Evolutionary conservation across 2,329 filamentous ascomycete genomes (phyloP), one percentile per base, ranked within the genome.

Genomic region (Cercospora sesami): DNA sequence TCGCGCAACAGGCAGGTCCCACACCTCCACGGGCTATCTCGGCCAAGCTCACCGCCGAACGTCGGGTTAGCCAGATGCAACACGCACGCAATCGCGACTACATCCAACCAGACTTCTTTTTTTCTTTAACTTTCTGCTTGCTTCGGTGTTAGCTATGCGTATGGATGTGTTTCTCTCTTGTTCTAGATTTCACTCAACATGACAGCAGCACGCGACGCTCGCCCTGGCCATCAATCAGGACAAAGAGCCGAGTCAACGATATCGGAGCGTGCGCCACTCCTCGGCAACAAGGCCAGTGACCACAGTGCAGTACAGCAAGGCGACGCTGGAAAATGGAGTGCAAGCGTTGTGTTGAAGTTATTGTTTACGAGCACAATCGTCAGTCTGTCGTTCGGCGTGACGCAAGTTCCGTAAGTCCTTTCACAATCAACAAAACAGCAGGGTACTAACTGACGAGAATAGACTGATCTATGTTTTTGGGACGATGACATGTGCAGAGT

Each of bases 401-500:
- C 83, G 0, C 83, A 85, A 73, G 83, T 84, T 4, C 83, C 83
- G 73, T 72, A 55, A 55, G 70, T 61, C n/a, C 12, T 16, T 31
- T 60, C 30, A 9, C 18, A 31, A 64, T 71, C 45, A 26, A 30
- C 36, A 6, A 6, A 31, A 26, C 10, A 65, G 18, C 30, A 63
- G 16, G 3, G 21, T 23, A 33, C 30, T 28, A n/a, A 58, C 21
- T 60, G 26, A 21, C 33, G 60, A 39, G 10, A 53, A 51, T 69
- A 72, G 71, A 51, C 76, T 85, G 5, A 77, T 90, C 57, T 90
- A 90, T 77, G 87, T 89, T 26, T 91, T 92, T 73, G 87, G 88
- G 66, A 76, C 90, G 1, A 91, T 92, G 89, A 88, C 87, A 60
- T 92, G 90, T 78, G 87, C 92, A 64, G 84, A 86, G 62, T 92